Conservation (phyloP, 352 stramenopile genomes). For the Phytophthora cajani region DNA sequence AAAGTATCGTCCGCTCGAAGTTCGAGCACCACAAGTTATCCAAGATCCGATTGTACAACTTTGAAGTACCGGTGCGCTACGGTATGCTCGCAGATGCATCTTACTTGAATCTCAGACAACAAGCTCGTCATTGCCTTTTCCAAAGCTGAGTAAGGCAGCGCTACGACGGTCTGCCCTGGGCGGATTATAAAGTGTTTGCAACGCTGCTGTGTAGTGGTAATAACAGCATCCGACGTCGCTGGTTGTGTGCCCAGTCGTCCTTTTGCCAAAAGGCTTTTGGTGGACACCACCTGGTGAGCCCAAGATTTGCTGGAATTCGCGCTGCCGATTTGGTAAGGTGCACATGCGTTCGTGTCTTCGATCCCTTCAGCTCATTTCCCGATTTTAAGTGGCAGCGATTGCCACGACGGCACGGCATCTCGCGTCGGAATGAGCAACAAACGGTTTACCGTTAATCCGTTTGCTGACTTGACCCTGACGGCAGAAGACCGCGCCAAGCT, state of each 20-base stretch:
- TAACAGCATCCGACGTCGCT: not conserved
- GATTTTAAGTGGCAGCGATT: not conserved
- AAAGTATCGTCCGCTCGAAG: not conserved
- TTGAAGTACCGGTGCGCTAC: too few species aligned
- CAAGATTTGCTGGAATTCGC: not conserved
- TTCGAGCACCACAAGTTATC: too few species aligned
- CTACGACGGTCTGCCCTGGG: not conserved
- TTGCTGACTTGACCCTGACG: not conserved
- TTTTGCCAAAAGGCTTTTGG: too few species aligned
- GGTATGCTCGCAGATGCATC: not conserved
- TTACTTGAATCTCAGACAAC: not conserved
- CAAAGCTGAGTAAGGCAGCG: too few species aligned
- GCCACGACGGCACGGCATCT: not conserved
- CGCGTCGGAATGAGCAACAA: constrained; percentile 5
- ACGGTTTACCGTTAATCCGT: constrained; percentile 17
- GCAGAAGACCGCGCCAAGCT: constrained; percentile 1
- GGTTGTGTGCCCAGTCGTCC: not conserved
- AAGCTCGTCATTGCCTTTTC: too few species aligned
- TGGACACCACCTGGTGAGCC: not conserved
- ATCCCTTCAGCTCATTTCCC: not conserved
- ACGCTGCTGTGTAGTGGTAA: not conserved
- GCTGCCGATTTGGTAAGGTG: not conserved
- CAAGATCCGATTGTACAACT: too few species aligned
- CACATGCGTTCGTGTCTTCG: not conserved
- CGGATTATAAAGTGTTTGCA: not conserved